Base-by-base conservation (phyloP, 495 filamentous ascomycete genomes). In the Annulohypoxylon maeteangense region DNA sequence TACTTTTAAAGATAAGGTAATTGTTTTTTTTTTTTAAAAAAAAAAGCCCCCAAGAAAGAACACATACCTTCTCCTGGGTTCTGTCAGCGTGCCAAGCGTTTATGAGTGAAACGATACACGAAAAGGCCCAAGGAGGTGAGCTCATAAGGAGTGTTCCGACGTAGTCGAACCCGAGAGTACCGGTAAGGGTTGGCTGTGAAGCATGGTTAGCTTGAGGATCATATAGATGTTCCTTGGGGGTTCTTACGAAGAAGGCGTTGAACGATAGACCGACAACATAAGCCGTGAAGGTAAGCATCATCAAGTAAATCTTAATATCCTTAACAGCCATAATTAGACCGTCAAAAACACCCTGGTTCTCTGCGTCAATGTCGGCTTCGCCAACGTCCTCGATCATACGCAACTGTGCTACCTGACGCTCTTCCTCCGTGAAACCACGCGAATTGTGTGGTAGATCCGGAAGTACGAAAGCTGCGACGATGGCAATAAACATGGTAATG, bases 31-130 rank as follows among this genome's bases (percentile, higher is more conserved):
- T n/a, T n/a, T n/a, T n/a, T n/a, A n/a, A n/a, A n/a, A n/a, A n/a
- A n/a, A n/a, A n/a, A 7, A 29, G 44, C 20, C 2, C 5, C 27
- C 8, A 20, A 8, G n/a, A n/a, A n/a, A n/a, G n/a, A 14, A 40
- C 16, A 71, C 75, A 44, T n/a, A 77, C 78, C 74, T 81, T 82
- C 69, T 95, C 91, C 34, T 90, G 89, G 0, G 87, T 90, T 38
- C 86, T 84, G 78, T 95, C 92, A 4, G 91, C 89, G 77, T 93
- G 89, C 86, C 89, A 92, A 31, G 90, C 86, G 71, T 93, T 93
- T 31, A 84, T 23, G 65, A 92, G 89, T 29, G 90, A 88, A 16
- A 87, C 86, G 22, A 93, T 82, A 31, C 93, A 90, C 32, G 89
- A 87, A 18, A 94, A 84, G 5, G 86, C 85, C 80, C 91, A 92